Evolutionary conservation across 2,329 filamentous ascomycete species (phyloP), one percentile per base, ranked within the genome.

Genomic region (Magnaporthales sp.): DNA sequence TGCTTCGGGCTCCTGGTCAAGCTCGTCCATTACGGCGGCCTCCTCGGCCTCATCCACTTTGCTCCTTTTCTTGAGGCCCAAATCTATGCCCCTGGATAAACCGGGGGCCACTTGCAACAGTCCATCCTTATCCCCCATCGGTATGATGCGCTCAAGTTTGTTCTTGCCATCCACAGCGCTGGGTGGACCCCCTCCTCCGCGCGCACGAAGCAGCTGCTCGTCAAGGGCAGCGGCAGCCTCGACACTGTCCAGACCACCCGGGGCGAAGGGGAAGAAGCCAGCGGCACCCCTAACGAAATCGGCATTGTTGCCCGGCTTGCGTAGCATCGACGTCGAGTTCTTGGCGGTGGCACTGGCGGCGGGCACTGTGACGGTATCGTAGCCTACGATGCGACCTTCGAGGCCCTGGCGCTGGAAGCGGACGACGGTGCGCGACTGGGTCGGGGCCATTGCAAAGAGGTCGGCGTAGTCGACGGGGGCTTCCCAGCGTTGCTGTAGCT

Each of bases 211-310:
- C 46, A 87, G 82, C 72, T 94, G 89, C 63, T 93, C 91, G 75
- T 97, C 94, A 65, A 92, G 82, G 4, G 91, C 91, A 30, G 93
- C 92, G 10, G 93, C 89, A 2, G 91, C 91, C 75, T 96, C 91
- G 26, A 97, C 90, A 1, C 89, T 88, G 68, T 97, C 93, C 15
- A 98, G 78, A 1, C 95, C 95, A 66, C 93, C 93, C 0, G 94
- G 94, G 0, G 93, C 90, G 78, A 98, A 97, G 0, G 94, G 94
- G 68, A 97, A 96, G 79, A 96, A 97, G 0, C 94, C 94, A 8
- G 93, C 92, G 46, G 91, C 93, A 15, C 95, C 95, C 68, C 94
- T 86, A 13, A 98, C 93, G 77, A 98, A 97, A 64, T 98, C 93
- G 31, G 91, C 92, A 69, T 91, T 86, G 67, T 88, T 89, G 15